Conservation (phyloP, 306 rosid genomes). For the Cotoneaster glaucophyllus region DNA sequence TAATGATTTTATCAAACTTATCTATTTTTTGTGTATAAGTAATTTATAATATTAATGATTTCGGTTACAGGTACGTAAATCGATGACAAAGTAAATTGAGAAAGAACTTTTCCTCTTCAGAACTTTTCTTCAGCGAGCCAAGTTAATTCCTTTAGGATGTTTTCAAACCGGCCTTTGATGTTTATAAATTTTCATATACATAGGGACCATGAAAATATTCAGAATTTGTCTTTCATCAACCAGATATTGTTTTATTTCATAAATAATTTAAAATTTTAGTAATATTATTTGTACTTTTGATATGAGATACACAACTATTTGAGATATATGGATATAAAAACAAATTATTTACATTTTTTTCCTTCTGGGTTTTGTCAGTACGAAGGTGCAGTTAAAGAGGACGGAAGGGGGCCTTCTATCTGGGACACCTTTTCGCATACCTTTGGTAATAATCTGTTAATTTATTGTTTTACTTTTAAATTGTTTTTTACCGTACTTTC, state of each 20-base stretch:
- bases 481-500: no score
- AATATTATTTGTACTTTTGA: background rate
- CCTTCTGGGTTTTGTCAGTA: conserved; percentile 31
- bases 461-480: background rate
- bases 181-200: no score
- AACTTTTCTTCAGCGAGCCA: no score
- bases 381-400: conserved; percentile 86
- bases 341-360: background rate
- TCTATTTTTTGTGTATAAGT: no score
- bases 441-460: conserved; percentile 30
- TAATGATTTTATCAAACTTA: no score
- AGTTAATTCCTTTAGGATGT: background rate
- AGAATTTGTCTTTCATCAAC: background rate
- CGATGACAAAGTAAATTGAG: no score
- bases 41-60: no score
- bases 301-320: background rate
- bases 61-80: rapidly evolving
- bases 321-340: background rate
- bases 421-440: conserved; percentile 84
- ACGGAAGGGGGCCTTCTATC: conserved; percentile 66
- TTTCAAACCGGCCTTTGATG: background rate
- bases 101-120: no score
- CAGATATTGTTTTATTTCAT: background rate
- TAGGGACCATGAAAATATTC: no score
- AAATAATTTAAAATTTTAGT: no score